Evolutionary conservation across 1,284 basidiomycete species (phyloP), one percentile per base, ranked within the genome.

Genomic region (Trametes sp.): DNA sequence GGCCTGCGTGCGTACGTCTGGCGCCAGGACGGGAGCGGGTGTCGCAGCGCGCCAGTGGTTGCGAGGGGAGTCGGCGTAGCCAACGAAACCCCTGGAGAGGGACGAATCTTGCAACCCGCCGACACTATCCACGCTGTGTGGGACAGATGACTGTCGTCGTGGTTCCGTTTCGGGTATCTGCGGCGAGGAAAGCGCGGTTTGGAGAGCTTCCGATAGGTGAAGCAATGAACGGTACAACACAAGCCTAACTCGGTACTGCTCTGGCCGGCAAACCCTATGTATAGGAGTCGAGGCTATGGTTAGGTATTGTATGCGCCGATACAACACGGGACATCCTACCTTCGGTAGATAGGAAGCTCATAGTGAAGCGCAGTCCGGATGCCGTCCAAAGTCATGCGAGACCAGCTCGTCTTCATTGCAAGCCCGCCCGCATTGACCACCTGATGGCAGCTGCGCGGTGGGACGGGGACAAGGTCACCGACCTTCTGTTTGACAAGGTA

Each of bases 381-480:
- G 3, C 89, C 87, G 50, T 76, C 72, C 14, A 89, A 69, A 11
- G 88, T 88, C 90, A 93, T 92, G 46, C 92, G 80, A 0, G 91
- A 93, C 91, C 91, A 93, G 0, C 90, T 89, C 11, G 85, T 85
- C 75, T 94, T 94, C 71, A 92, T 80, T 0, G 90, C 90, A 28
- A 93, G 79, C 10, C 92, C 91, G 28, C 92, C 90, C 54, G 78
- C 76, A 68, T 93, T 94, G 23, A 93, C 81, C 4, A 93, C 91
- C 70, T 93, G 90, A 73, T 93, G 91, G 61, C 87, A 90, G 62
- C 87, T 89, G 65, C 88, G 79, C 23, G 89, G 87, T 14, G 91
- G 92, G 14, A 93, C 89, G 19, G 93, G 79, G 6, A 93, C 87
- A 35, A 94, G 73, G 70, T 94, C 92, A 1, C 91, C 91, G 0